Evolutionary conservation across 2,329 filamentous ascomycete genomes (phyloP).

Genomic region (Paracorniculantispora psalliotae): DNA sequence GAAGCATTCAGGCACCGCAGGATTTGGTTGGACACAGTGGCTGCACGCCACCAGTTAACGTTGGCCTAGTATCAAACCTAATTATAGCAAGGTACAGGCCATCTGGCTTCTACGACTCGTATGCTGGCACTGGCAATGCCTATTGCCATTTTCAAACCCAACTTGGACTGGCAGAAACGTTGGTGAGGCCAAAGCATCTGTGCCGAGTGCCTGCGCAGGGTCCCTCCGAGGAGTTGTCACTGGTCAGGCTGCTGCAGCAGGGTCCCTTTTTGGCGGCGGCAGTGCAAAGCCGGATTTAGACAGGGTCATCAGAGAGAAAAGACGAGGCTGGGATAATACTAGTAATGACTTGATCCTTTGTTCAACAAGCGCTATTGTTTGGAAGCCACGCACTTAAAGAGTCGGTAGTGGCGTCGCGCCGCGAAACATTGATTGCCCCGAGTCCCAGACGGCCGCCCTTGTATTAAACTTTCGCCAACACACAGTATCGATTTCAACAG

Average conservation of each 20-base stretch:
- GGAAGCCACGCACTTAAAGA: background rate
- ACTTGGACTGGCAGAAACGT: background rate
- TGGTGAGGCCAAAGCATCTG: background rate
- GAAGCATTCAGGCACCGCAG: background rate
- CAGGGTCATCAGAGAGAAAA: background rate
- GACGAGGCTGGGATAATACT: background rate
- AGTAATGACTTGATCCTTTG: background rate
- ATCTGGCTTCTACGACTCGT: background rate
- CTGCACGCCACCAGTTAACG: background rate
- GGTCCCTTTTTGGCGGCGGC: background rate
- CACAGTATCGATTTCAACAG: too few relatives aligned
- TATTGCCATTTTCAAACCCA: background rate
- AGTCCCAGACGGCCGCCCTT: background rate
- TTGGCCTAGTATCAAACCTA: too few relatives aligned
- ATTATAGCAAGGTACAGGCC: too few relatives aligned
- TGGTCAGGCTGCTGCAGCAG: background rate
- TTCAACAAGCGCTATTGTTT: too few relatives aligned
- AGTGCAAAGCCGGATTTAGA: conserved; percentile 3
- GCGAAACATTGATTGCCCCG: background rate
- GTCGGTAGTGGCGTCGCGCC: background rate
- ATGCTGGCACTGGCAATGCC: background rate
- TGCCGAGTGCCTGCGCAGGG: background rate
- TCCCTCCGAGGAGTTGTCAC: background rate
- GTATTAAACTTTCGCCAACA: background rate
- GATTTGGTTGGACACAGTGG: background rate